phyloP scores from a whole-genome alignment of 805 yeast genomes.

The Cyberlindnera bimundalis region DNA sequence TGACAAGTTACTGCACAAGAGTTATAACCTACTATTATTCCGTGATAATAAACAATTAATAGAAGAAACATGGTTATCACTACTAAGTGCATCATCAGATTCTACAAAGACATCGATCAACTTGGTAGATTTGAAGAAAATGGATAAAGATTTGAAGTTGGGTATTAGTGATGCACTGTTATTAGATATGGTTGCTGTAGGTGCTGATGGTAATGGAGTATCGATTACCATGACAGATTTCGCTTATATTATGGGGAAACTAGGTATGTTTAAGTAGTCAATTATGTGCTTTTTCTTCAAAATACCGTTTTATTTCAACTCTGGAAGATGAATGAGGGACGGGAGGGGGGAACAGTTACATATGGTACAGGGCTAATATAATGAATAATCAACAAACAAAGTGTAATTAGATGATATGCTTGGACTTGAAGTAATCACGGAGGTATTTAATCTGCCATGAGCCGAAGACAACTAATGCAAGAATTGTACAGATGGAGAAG shows the following conservation, averaged over 20 bases:
- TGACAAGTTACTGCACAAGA: conserved; percentile 39
- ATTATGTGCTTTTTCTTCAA: not conserved
- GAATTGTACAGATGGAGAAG: conserved; percentile 69
- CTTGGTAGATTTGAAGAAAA: conserved; percentile 35
- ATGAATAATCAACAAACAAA: too few relatives aligned
- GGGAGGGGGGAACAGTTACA: too few relatives aligned
- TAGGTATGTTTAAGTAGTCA: conserved; percentile 31
- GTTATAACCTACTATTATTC: conserved; percentile 39
- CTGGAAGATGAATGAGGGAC: too few relatives aligned
- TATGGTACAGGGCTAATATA: not conserved
- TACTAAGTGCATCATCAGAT: conserved; percentile 24
- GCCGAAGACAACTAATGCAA: conserved; percentile 74
- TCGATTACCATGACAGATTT: conserved; percentile 42
- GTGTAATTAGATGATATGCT: conserved; percentile 57
- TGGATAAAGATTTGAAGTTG: conserved; percentile 31
- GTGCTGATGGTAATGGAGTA: conserved; percentile 35
- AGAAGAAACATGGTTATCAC: conserved; percentile 39
- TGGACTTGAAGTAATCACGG: conserved; percentile 86
- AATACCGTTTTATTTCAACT: too few relatives aligned
- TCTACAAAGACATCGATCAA: conserved; percentile 29
- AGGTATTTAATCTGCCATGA: conserved; percentile 91
- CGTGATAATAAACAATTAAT: conserved; percentile 36
- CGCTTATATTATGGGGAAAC: conserved; percentile 45
- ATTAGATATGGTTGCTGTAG: conserved; percentile 45
- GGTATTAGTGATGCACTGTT: conserved; percentile 33